These are phyloP conservation scores for Fusarium coicis DNA, from an alignment of 2,329 filamentous ascomycete species.

Conservation along the genomic window DNA sequence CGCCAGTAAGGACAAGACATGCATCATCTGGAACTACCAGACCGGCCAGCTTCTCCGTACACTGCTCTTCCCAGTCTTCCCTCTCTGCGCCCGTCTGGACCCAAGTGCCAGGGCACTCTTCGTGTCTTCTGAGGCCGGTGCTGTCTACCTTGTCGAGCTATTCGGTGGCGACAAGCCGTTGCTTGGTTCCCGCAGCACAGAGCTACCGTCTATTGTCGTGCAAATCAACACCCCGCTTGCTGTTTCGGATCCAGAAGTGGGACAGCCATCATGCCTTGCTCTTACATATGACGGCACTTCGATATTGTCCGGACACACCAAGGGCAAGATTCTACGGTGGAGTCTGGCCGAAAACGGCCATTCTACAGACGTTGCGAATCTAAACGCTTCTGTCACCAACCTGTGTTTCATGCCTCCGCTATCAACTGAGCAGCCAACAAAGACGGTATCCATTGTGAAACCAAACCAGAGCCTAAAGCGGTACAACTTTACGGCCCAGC, in stretches of 20 bases:
- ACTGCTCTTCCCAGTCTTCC: conserved; percentile 79
- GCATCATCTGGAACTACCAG: conserved; percentile 92
- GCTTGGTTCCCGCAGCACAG: conserved; percentile 63
- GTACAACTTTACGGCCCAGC: conserved; percentile 74
- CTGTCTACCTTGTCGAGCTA: conserved; percentile 82
- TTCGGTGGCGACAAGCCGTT: conserved; percentile 65
- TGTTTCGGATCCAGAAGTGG: conserved; percentile 69
- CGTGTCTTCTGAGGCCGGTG: conserved; percentile 82
- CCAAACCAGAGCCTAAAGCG: conserved; percentile 75
- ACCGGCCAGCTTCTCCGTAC: conserved; percentile 82
- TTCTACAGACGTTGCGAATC: conserved; percentile 72
- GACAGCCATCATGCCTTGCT: conserved; percentile 73
- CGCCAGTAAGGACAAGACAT: conserved; percentile 85
- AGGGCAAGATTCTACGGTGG: conserved; percentile 84
- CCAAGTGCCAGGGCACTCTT: conserved; percentile 86
- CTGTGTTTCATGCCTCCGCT: conserved; percentile 76
- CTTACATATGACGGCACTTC: conserved; percentile 85
- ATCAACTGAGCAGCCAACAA: conserved; percentile 54
- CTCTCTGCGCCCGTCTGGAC: conserved; percentile 80
- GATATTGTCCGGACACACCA: conserved; percentile 82
- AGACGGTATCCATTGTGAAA: conserved; percentile 76
- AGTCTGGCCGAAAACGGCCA: conserved; percentile 78
- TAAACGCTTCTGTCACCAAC: conserved; percentile 87
- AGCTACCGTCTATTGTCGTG: conserved; percentile 67
- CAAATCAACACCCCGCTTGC: conserved; percentile 66